Base-by-base conservation (phyloP, 2,329 filamentous ascomycete species). In the Daldinia sp. region DNA sequence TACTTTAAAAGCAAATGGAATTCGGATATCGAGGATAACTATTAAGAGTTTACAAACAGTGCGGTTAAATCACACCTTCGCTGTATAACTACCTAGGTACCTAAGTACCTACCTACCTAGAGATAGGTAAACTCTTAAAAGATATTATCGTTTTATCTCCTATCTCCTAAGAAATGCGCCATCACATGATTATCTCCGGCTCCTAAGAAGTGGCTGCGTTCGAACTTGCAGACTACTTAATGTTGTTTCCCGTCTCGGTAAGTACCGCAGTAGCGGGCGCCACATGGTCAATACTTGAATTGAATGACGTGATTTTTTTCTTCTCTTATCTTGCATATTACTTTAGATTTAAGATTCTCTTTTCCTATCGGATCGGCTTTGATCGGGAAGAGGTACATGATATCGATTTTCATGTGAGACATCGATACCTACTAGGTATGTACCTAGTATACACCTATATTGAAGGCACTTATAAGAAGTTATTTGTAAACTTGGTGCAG, bases 251-350 rank as follows among this genome's bases (percentile, higher is more conserved):
- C 60, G 63, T 69, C 63, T 67, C 64, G 67, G 67, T 26, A 61
- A 41, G 56, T 54, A 37, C 65, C 65, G 68, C 50, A 57, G 46
- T 51, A 30, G 23, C 30, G 30, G 44, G 56, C 65, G 62, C 68
- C 65, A 70, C 55, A 65, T 54, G 61, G 68, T 60, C 42, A 65
- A 63, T 28, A 58, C 6, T 35, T 46, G 20, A 53, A 26, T 20
- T 65, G 41, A 55, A 71, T 71, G 67, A 69, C 69, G 67, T 71
- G 69, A 62, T 72, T 70, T 20, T 44, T 55, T 26, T 67, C 18
- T 30, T 35, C 28, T 56, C 63, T 66, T 69, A 68, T 67, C 69
- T 67, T 60, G 61, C 62, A 68, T 63, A 28, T 1, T 7, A 2
- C n/a, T 28, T 4, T 3, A 26, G 20, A 48, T 48, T 50, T 15